These are phyloP conservation scores for Aspergillus fijiensis DNA, from an alignment of 2,329 filamentous ascomycete genomes.

Conservation along the genomic window DNA sequence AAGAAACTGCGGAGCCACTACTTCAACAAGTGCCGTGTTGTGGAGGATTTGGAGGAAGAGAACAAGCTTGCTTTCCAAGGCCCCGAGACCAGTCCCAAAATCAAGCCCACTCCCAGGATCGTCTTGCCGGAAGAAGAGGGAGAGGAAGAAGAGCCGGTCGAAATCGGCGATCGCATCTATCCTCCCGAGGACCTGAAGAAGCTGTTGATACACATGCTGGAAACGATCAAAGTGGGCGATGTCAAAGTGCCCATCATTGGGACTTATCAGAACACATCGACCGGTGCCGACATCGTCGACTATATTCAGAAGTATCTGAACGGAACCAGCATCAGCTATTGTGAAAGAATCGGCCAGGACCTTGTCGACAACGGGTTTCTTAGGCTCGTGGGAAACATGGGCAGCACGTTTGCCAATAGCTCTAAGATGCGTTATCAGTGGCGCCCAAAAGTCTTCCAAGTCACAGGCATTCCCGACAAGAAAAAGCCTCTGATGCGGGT, in stretches of 20 bases:
- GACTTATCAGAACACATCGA: slow-evolving; percentile 89
- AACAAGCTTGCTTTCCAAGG: slow-evolving; percentile 97
- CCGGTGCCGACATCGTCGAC: slow-evolving; percentile 89
- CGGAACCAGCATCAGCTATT: slow-evolving; percentile 80
- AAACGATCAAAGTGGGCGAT: slow-evolving; percentile 82
- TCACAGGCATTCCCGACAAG: slow-evolving; percentile 85
- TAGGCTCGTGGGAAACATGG: slow-evolving; percentile 88
- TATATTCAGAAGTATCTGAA: slow-evolving; percentile 89
- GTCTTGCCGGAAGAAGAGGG: slow-evolving; percentile 73
- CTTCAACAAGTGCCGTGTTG: slow-evolving; percentile 96
- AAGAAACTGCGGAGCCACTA: slow-evolving; percentile 94
- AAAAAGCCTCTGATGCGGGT: slow-evolving; percentile 71
- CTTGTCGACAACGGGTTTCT: slow-evolving; percentile 82
- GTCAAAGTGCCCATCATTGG: slow-evolving; percentile 94
- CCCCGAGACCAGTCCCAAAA: slow-evolving; percentile 65
- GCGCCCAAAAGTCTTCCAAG: slow-evolving; percentile 85
- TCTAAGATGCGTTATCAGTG: slow-evolving; percentile 97
- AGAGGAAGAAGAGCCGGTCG: slow-evolving; percentile 76
- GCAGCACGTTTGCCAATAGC: slow-evolving; percentile 94
- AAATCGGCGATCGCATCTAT: slow-evolving; percentile 89
- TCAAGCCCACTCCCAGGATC: slow-evolving; percentile 67
- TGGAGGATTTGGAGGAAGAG: slow-evolving; percentile 96
- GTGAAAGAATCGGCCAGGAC: slow-evolving; percentile 93
- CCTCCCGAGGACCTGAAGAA: slow-evolving; percentile 85
- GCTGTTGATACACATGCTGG: slow-evolving; percentile 80